These are phyloP conservation scores for Phycomyces nitens DNA, from an alignment of 192 early-diverging fungal species.

Conservation along the genomic window DNA sequence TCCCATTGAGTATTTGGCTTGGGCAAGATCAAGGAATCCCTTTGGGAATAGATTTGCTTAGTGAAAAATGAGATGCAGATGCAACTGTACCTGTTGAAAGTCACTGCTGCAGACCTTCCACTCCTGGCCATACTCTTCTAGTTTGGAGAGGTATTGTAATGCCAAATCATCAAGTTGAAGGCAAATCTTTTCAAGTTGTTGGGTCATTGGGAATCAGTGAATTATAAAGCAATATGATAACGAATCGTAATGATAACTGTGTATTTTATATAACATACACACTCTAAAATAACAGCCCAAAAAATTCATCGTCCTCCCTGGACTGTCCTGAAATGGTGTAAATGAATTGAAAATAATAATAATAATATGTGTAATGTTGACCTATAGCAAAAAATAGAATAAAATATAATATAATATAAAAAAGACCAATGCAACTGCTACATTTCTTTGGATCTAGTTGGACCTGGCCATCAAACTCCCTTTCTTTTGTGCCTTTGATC, in stretches of 20 bases:
- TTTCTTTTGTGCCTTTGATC: too few species aligned
- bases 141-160: slow-evolving; percentile 16
- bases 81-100: slow-evolving; percentile 21
- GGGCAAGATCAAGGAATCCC: slow-evolving; percentile 40
- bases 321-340: not conserved
- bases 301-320: not conserved
- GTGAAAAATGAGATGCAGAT: not conserved
- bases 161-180: slow-evolving; percentile 16
- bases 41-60: not conserved
- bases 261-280: too few species aligned
- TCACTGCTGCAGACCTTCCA: slow-evolving; percentile 22
- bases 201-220: not conserved
- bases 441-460: too few species aligned
- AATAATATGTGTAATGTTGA: too few species aligned
- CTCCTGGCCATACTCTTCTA: slow-evolving; percentile 21
- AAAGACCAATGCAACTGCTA: not conserved
- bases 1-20: slow-evolving; percentile 49
- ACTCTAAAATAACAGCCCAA: too few species aligned
- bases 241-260: too few species aligned
- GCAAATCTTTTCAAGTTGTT: slow-evolving; percentile 12
- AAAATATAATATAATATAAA: not conserved
- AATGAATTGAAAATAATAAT: too few species aligned
- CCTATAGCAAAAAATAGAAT: not conserved
- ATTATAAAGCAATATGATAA: too few species aligned
- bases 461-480: too few species aligned